These are phyloP conservation scores for Fusarium neocosmosporiellum DNA, from an alignment of 2,329 filamentous ascomycete genomes.

Conservation along the genomic window DNA sequence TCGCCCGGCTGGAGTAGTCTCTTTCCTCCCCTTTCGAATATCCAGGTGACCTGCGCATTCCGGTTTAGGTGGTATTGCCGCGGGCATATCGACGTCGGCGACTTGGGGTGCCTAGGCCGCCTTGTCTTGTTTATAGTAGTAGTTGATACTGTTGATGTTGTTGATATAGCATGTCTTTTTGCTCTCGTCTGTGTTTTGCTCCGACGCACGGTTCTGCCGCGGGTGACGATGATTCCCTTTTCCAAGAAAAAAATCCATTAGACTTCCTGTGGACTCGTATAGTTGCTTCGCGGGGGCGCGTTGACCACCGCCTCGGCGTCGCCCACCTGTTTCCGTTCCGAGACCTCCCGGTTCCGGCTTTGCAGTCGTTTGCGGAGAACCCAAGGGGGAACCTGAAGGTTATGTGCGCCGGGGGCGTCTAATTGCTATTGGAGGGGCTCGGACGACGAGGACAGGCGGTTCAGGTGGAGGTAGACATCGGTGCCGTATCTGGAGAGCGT, in stretches of 20 bases:
- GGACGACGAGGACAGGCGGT: constrained; percentile 92
- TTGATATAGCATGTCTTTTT: constrained; percentile 11
- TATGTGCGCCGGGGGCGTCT: constrained; percentile 59
- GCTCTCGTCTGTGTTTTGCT: constrained; percentile 32
- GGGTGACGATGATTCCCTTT: constrained; percentile 39
- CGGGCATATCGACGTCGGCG: constrained; percentile 24
- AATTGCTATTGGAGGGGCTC: constrained; percentile 95
- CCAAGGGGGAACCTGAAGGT: constrained; percentile 46
- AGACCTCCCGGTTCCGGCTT: constrained; percentile 74
- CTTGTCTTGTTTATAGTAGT: constrained; percentile 20
- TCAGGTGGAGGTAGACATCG: constrained; percentile 97
- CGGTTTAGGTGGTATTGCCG: constrained; percentile 35
- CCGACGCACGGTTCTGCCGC: constrained; percentile 38
- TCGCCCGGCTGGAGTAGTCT: constrained; percentile 27
- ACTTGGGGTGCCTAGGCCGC: constrained; percentile 9
- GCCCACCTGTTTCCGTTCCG: constrained; percentile 89
- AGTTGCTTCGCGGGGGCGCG: constrained; percentile 52
- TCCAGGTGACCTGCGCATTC: constrained; percentile 35
- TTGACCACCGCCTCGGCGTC: constrained; percentile 85
- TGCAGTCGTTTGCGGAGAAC: constrained; percentile 73
- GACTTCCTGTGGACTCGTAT: constrained; percentile 44
- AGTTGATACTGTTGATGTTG: constrained; percentile 26
- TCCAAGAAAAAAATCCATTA: constrained; percentile 42
- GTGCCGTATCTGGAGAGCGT: constrained; percentile 83
- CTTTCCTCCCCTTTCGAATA: constrained; percentile 38